Base-by-base conservation (phyloP, 768 basidiomycete species). In the Pleurotus pulmonarius region DNA sequence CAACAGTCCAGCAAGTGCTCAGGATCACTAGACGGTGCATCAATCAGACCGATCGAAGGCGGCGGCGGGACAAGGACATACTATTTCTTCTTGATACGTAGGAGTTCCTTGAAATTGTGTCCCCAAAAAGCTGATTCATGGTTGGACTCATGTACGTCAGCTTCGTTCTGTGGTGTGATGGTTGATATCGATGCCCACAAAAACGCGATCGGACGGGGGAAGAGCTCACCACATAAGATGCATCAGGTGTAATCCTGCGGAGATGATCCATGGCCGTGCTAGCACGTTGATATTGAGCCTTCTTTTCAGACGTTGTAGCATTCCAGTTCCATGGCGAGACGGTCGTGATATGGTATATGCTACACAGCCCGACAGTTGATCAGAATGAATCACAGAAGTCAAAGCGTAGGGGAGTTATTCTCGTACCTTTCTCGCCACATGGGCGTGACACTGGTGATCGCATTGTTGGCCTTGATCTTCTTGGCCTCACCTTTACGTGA, bases 111-210 rank as follows among this genome's bases (percentile, higher is more conserved):
- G 60, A 79, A 79, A 60, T 79, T 71, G 2, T 59, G 59, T 1
- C 78, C 79, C 78, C 78, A 80, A 58, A 79, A 81, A 1, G 75
- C 61, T 3, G 63, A 72, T 68, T 77, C 62, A 56, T 73, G 67
- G 56, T 78, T 75, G 11, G 76, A 75, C 57, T 80, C 77, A 52
- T 79, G 70, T 7, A 78, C 74, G 60, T 79, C 79, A 1, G 77
- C 75, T 58, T 80, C 79, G 54, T 79, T 80, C 78, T 78, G 57
- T 16, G 5, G 22, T 1, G 52, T 16, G 25, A 13, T 9, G 24
- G 13, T 37, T 41, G 60, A 11, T 25, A 15, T 24, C 22, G 56
- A 16, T 22, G 8, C 12, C 4, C 15, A 8, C 38, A 15, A 40
- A 20, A 38, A 29, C n/a, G 55, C n/a, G 25, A 38, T 29, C 18